Percentiles rank a stretch among this genome's conserved stretches.
These are phyloP conservation scores for Penicillium sp. DNA, from an alignment of 2,329 filamentous ascomycete genomes.

Conservation along the genomic window DNA sequence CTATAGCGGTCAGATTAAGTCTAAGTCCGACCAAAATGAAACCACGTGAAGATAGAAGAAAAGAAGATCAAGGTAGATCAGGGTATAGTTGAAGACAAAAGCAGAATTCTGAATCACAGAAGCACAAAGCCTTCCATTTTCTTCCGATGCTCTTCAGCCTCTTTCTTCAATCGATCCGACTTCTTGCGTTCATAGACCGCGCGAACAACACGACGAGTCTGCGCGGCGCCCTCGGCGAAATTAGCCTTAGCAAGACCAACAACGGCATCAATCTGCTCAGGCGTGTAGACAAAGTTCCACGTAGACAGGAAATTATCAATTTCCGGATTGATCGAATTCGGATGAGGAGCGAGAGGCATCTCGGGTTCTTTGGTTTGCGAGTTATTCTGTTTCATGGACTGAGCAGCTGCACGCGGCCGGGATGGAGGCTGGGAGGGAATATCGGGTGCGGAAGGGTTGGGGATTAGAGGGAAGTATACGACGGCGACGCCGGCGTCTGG, in stretches of 20 bases:
- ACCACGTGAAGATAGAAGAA: neutral
- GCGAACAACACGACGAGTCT: conserved; percentile 71
- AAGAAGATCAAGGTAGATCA: neutral
- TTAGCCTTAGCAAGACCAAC: conserved; percentile 80
- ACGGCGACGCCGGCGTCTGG: conserved; percentile 82
- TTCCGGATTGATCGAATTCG: conserved; percentile 72
- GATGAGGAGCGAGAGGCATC: conserved; percentile 44
- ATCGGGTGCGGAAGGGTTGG: conserved; percentile 57
- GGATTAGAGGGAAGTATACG: conserved; percentile 83
- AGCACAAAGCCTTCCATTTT: conserved; percentile 33
- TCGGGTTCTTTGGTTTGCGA: conserved; percentile 20
- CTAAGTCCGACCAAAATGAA: neutral
- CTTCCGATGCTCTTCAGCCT: conserved; percentile 26
- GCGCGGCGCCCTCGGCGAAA: conserved; percentile 74
- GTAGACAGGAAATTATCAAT: conserved; percentile 84
- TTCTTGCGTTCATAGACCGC: conserved; percentile 94
- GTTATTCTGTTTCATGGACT: conserved; percentile 21
- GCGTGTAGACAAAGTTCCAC: conserved; percentile 97
- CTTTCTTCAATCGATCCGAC: conserved; percentile 43
- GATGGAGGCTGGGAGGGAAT: conserved; percentile 23
- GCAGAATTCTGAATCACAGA: conserved; percentile 13
- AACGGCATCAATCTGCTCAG: conserved; percentile 81
- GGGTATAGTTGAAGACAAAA: neutral
- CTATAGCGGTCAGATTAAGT: neutral
- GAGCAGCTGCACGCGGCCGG: conserved; percentile 24